phyloP scores from a whole-genome alignment of 352 stramenopile species.

The Phytophthora vignae region DNA sequence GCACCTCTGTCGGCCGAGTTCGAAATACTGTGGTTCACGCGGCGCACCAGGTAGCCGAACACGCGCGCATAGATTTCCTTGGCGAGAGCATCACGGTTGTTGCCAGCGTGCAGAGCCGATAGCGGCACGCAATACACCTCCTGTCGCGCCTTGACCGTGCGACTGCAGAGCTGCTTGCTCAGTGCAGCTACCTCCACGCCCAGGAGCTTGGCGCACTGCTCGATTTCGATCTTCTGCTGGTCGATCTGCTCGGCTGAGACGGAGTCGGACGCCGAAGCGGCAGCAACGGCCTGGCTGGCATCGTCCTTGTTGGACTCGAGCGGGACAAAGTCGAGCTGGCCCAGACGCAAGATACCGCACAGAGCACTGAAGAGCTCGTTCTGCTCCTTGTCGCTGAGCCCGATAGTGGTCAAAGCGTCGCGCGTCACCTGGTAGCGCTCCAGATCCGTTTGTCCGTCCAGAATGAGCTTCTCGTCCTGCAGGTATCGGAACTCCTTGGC shows the following conservation, averaged over 20 bases:
- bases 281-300: conserved; percentile 69
- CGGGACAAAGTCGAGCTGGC: conserved; percentile 85
- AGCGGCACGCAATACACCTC: conserved; percentile 88
- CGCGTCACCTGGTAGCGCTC: conserved; percentile 85
- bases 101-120: conserved; percentile 72
- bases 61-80: conserved; percentile 96
- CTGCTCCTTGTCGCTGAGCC: conserved; percentile 72
- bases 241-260: conserved; percentile 49
- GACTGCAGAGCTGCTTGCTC: conserved; percentile 77
- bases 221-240: conserved; percentile 67
- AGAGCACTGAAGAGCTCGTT: conserved; percentile 78
- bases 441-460: conserved; percentile 77
- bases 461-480: conserved; percentile 69
- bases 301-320: conserved; percentile 82
- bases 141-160: conserved; percentile 81
- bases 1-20: conserved; percentile 39
- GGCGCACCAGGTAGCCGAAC: conserved; percentile 95
- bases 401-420: conserved; percentile 83
- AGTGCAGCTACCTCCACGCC: conserved; percentile 73
- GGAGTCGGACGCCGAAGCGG: conserved; percentile 15
- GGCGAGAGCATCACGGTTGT: conserved; percentile 94
- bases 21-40: conserved; percentile 87
- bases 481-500: conserved; percentile 77
- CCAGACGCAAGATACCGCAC: conserved; percentile 79
- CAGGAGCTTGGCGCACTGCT: conserved; percentile 67